phyloP scores from a whole-genome alignment of 2,329 filamentous ascomycete species.

The Paracoccidioides brasiliensis region DNA sequence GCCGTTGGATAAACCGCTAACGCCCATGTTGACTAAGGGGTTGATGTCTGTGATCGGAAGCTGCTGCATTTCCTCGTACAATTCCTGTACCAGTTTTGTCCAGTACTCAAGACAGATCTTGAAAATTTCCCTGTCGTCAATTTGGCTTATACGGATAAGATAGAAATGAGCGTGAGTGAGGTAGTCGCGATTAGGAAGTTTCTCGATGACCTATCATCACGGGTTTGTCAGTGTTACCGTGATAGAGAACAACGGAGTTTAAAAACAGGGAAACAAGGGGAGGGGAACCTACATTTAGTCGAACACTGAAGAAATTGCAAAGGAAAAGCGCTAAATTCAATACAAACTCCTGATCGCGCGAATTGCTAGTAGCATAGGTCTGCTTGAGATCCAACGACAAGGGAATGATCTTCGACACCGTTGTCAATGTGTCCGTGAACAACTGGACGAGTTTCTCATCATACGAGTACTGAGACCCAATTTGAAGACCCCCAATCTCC shows the following conservation, averaged over 20 bases:
- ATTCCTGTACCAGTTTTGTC: conserved; percentile 94
- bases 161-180: conserved; percentile 96
- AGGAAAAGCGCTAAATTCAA: conserved; percentile 93
- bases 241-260: not conserved
- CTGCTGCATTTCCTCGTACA: conserved; percentile 98
- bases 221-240: not conserved
- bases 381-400: conserved; percentile 78
- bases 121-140: conserved; percentile 97
- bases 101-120: conserved; percentile 99
- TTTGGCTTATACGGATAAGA: conserved; percentile 94
- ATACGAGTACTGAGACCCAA: conserved; percentile 61
- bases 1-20: conserved; percentile 56
- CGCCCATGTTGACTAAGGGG: conserved; percentile 68
- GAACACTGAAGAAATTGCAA: conserved; percentile 92
- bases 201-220: conserved; percentile 64
- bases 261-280: not conserved
- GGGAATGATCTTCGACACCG: conserved; percentile 86
- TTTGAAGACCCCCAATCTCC: conserved; percentile 88
- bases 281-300: conserved; percentile 55
- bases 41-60: conserved; percentile 89
- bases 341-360: conserved; percentile 91
- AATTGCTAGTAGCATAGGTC: conserved; percentile 84
- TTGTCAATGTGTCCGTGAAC: conserved; percentile 93
- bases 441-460: conserved; percentile 94
- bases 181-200: conserved; percentile 86